phyloP scores from a whole-genome alignment of 306 rosid species.

The Inga leiocalycina region DNA sequence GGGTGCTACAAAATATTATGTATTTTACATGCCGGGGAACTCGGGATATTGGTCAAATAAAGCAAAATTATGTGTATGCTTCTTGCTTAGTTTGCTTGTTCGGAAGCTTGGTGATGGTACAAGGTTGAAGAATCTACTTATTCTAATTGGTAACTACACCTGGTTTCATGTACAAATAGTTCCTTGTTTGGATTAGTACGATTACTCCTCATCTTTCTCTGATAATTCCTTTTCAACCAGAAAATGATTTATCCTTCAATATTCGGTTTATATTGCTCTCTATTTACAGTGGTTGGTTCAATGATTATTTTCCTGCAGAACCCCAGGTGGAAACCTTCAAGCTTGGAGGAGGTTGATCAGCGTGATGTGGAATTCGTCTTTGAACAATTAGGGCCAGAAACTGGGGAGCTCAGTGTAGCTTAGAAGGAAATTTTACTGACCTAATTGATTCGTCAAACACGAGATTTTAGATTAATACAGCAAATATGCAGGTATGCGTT shows the following conservation, averaged over 20 bases:
- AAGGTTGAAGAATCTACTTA: not conserved
- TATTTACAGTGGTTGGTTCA: slow-evolving; percentile 8
- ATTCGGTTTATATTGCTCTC: slow-evolving; percentile 16
- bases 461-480: slow-evolving; percentile 24
- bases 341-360: slow-evolving; percentile 67
- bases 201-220: not conserved
- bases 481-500: slow-evolving; percentile 32
- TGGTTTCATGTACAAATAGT: not conserved
- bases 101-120: not conserved
- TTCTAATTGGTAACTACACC: not conserved
- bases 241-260: not conserved
- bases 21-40: not conserved
- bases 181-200: not conserved
- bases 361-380: slow-evolving; percentile 65
- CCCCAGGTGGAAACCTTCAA: slow-evolving; percentile 85
- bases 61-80: not conserved
- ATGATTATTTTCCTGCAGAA: slow-evolving; percentile 54
- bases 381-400: slow-evolving; percentile 59
- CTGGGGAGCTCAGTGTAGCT: slow-evolving; percentile 50
- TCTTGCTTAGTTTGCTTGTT: not conserved
- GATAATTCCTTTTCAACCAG: not conserved
- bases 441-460: slow-evolving; percentile 21
- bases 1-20: not conserved
- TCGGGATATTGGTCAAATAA: not conserved
- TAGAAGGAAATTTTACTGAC: slow-evolving; percentile 11